Evolutionary conservation across 106 monocot genomes (phyloP), one percentile per base, ranked within the genome.

Genomic region (Dioscorea dumetorum): DNA sequence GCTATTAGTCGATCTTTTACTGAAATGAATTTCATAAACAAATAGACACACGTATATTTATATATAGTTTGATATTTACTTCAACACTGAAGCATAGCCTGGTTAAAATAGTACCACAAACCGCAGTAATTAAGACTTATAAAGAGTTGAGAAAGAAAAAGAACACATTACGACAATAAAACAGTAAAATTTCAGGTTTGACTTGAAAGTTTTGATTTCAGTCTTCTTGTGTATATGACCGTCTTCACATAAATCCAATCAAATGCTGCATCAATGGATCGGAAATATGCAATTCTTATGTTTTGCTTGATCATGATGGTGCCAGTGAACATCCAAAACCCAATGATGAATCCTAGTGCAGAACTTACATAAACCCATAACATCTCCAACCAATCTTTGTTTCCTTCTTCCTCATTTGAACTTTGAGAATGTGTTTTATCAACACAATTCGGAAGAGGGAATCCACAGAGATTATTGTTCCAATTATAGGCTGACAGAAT

Each of bases 391-490:
- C 3, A 3, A 53, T 16, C 15, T 7, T 33, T 61, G 33, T 41
- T 0, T 10, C 33, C 50, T 7, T n/a, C 1, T 0, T 64, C 64
- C 0, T 15, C 4, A 15, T 34, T 23, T 9, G 24, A 11, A 49
- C 24, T 23, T 24, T 18, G 21, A n/a, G 65, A 72, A 60, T 48
- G 71, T 32, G 61, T 72, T 3, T 22, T 6, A 28, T 28, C 3
- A 28, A 28, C 28, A 28, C 28, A 28, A 28, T 5, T 17, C 12
- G 1, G 14, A 51, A 67, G 33, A 0, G 72, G 78, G n/a, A 53
- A n/a, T 3, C 83, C 83, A 53, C 78, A 78, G 11, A 83, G 74
- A 22, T 58, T n/a, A 14, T 35, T n/a, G 33, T 83, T 83, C 8
- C 71, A 74, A 14, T 22, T 41, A 48, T 78, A 78, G 1, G 67